Base-by-base conservation (phyloP, 2,329 filamentous ascomycete species). In the Exophiala lecanii-corni region DNA sequence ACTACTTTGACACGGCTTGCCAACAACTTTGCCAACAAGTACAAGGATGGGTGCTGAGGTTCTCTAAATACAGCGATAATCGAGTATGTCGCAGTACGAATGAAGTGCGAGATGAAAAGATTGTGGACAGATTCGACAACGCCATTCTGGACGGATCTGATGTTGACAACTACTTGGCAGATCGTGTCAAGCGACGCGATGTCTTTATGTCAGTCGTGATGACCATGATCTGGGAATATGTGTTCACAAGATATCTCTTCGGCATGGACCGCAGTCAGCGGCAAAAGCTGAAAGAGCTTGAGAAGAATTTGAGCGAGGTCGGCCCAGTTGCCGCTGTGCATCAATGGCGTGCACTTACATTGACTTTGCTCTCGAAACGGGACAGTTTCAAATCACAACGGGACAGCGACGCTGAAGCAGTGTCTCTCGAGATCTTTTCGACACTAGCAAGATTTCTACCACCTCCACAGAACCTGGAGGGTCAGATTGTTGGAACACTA, bases 201-300 rank as follows among this genome's bases (percentile, higher is more conserved):
- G 82, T 97, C 45, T 96, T 98, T 74, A 96, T 97, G 88, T 92
- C 89, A 26, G 89, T 98, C 65, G 87, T 91, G 43, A 97, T 97
- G 89, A 92, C 86, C 49, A 96, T 98, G 89, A 82, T 98, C 39
- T 98, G 89, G 89, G 92, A 98, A 66, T 96, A 94, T 60, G 83
- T 98, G 62, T 98, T 98, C 62, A 96, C 91, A 6, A 82, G 92
- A 52, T 98, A 98, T 64, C 81, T 98, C 18, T 98, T 98, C 63
- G 92, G 92, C 57, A 95, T 98, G 88, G 92, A 98, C 63, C 80
- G 89, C 57, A 92, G 97, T 66, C 92, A 98, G 67, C 81, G 92
- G 57, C 89, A 97, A 66, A 97, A 97, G 67, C 82, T 98, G 63
- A 97, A 98, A 71, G 82, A 85, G 23, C 78, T 98, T 6, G 94